These are phyloP conservation scores for Hypoxylon intermedium DNA, from an alignment of 495 filamentous ascomycete genomes.

Conservation along the genomic window DNA sequence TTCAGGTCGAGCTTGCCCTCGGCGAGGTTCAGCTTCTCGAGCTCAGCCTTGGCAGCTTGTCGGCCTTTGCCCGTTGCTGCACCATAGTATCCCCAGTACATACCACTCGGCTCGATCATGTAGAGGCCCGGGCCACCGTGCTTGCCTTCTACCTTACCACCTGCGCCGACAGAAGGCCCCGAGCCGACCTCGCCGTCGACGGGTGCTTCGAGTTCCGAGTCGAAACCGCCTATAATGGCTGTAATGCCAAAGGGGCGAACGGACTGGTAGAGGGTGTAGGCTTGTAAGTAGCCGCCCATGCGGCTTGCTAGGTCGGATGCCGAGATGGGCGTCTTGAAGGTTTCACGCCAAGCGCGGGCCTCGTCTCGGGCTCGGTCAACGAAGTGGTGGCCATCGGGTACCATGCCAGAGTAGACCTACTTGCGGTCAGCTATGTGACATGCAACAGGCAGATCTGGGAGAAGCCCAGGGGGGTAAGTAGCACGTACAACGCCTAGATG, in stretches of 20 bases:
- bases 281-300: slow-evolving; percentile 94
- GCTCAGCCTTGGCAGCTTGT: slow-evolving; percentile 94
- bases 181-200: slow-evolving; percentile 88
- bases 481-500: slow-evolving; percentile 87
- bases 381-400: slow-evolving; percentile 95
- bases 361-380: slow-evolving; percentile 93
- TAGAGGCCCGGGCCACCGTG: slow-evolving; percentile 90
- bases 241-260: slow-evolving; percentile 97
- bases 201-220: slow-evolving; percentile 75
- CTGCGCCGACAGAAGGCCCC: slow-evolving; percentile 77
- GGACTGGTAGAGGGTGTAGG: slow-evolving; percentile 94
- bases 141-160: slow-evolving; percentile 77
- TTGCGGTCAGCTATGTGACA: not conserved
- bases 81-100: slow-evolving; percentile 99
- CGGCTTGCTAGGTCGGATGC: slow-evolving; percentile 83
- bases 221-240: slow-evolving; percentile 92
- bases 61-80: slow-evolving; percentile 95
- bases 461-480: not conserved
- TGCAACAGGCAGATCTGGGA: not conserved
- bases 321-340: slow-evolving; percentile 91
- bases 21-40: slow-evolving; percentile 94
- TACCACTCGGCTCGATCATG: slow-evolving; percentile 97
- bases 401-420: slow-evolving; percentile 89
- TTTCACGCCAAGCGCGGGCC: slow-evolving; percentile 83
- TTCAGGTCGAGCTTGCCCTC: slow-evolving; percentile 75